These are phyloP conservation scores for Trichoderma koningiopsis DNA, from an alignment of 2,329 filamentous ascomycete species.

Conservation along the genomic window DNA sequence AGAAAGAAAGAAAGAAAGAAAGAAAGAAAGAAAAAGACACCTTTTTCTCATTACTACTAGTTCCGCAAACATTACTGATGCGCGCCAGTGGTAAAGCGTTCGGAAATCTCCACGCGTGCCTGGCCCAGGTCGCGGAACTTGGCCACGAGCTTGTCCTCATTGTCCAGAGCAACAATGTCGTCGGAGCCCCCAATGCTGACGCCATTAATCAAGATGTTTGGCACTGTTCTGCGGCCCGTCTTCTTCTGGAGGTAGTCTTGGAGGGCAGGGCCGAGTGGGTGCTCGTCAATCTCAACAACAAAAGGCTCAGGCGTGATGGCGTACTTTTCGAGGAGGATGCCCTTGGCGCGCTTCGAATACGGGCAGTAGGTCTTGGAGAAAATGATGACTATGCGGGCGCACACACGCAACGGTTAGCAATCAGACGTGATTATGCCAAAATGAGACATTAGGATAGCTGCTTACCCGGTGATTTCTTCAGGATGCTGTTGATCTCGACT, in stretches of 20 bases:
- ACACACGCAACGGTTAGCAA: background rate
- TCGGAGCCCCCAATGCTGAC: slow-evolving; percentile 89
- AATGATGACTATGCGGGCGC: slow-evolving; percentile 69
- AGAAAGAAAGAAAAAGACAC: background rate
- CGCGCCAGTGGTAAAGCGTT: slow-evolving; percentile 41
- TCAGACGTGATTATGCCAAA: background rate
- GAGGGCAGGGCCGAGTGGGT: slow-evolving; percentile 71
- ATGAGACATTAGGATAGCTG: slow-evolving; percentile 25
- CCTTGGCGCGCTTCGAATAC: slow-evolving; percentile 81
- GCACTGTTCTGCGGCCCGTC: slow-evolving; percentile 83
- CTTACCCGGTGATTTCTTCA: slow-evolving; percentile 83
- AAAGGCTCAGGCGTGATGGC: slow-evolving; percentile 77
- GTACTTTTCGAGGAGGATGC: slow-evolving; percentile 81
- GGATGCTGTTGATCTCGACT: slow-evolving; percentile 71
- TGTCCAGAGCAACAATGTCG: slow-evolving; percentile 74
- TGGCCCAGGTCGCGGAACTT: slow-evolving; percentile 75
- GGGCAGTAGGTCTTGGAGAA: slow-evolving; percentile 96
- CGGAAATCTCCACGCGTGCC: slow-evolving; percentile 60
- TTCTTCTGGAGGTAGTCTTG: slow-evolving; percentile 71
- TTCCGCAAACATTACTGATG: background rate
- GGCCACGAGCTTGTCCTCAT: slow-evolving; percentile 64
- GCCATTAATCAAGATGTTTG: slow-evolving; percentile 87
- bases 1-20: no score
- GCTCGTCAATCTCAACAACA: slow-evolving; percentile 87
- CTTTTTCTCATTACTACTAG: background rate